These are phyloP conservation scores for Chlorella sp. DNA, from an alignment of 139 green algal species.

Conservation along the genomic window DNA sequence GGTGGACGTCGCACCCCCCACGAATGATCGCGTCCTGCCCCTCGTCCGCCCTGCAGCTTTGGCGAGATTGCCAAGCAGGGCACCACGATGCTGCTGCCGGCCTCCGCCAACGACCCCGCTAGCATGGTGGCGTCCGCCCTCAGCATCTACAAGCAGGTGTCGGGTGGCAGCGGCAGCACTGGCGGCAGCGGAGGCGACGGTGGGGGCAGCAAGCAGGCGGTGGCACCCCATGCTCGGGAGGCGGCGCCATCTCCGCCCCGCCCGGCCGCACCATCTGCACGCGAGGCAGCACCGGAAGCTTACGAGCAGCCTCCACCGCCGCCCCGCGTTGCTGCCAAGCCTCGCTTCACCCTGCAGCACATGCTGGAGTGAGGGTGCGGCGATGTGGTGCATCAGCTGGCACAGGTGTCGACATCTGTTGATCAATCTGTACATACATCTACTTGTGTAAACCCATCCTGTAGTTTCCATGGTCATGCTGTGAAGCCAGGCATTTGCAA, in stretches of 20 bases:
- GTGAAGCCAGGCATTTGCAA: neutral
- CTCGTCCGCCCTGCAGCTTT: constrained; percentile 65
- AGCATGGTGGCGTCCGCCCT: constrained; percentile 75
- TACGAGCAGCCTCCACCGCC: neutral
- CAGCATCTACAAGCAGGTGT: constrained; percentile 34
- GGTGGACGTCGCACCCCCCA: too few species aligned
- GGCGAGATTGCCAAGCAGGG: constrained; percentile 84
- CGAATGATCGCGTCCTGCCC: too few species aligned
- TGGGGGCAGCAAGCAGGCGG: neutral
- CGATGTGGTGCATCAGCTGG: too few species aligned
- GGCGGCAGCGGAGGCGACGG: neutral
- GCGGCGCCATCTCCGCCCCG: neutral
- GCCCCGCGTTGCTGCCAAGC: neutral
- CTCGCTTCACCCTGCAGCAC: constrained; percentile 22
- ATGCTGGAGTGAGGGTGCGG: neutral
- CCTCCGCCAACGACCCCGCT: constrained; percentile 67
- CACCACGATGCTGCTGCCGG: constrained; percentile 92
- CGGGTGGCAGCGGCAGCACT: neutral
- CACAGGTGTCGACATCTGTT: neutral
- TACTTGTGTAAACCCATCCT: neutral
- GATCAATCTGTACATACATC: neutral
- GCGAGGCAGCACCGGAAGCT: too few species aligned
- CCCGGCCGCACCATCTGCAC: neutral
- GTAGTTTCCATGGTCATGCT: neutral
- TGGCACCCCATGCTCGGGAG: neutral